phyloP scores from a whole-genome alignment of 148 eudicot species.

The Camellia japonica region DNA sequence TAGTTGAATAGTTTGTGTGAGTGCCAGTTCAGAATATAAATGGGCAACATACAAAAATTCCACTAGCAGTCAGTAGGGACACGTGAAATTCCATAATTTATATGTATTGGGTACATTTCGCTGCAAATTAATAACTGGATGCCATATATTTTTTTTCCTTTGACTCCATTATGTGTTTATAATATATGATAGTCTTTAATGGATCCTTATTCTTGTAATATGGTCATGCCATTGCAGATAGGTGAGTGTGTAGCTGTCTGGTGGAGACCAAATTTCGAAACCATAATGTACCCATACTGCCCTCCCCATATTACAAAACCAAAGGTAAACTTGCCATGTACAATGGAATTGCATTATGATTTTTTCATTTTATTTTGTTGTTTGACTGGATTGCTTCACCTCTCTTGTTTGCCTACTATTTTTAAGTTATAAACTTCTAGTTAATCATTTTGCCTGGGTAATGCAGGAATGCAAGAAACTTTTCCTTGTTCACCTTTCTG shows the following conservation, averaged over 20 bases:
- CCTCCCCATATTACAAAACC: slow-evolving; percentile 86
- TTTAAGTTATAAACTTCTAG: neutral
- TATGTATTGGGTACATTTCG: neutral
- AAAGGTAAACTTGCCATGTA: slow-evolving; percentile 43
- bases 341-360: neutral
- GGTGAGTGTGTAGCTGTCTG: slow-evolving; percentile 85
- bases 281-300: slow-evolving; percentile 73
- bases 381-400: neutral
- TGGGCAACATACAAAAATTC: neutral
- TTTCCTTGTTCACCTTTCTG: slow-evolving; percentile 81
- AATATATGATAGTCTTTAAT: slow-evolving; percentile 1
- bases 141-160: neutral
- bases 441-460: slow-evolving; percentile 1
- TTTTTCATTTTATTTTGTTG: neutral
- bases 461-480: slow-evolving; percentile 96
- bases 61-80: neutral
- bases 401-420: neutral
- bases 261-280: slow-evolving; percentile 88
- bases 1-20: neutral
- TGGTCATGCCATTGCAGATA: slow-evolving; percentile 41
- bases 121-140: neutral
- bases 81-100: neutral
- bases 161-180: neutral
- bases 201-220: neutral
- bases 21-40: neutral